A percentile compares a stretch with the other conserved stretches of the same genome.
These are phyloP conservation scores for Lentinula sp. DNA, from an alignment of 768 basidiomycete species.

Conservation along the genomic window DNA sequence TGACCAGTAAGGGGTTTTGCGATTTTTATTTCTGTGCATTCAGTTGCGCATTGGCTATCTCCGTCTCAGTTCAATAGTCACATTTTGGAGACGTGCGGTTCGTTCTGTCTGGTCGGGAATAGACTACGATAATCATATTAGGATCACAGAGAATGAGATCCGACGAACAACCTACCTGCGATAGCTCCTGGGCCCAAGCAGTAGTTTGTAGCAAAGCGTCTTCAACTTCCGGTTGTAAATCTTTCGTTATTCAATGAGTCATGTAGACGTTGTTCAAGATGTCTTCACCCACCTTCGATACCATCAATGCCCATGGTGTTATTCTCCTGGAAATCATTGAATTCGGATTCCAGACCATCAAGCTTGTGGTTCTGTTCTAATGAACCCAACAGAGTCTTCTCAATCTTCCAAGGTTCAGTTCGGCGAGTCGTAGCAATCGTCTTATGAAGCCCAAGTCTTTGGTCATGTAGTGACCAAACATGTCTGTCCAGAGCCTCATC, in stretches of 20 bases:
- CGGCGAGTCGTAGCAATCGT: background rate
- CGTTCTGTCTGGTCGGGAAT: conserved; percentile 3
- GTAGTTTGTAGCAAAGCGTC: background rate
- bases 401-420: background rate
- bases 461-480: conserved; percentile 6
- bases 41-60: background rate
- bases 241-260: background rate
- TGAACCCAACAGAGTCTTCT: background rate
- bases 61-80: background rate
- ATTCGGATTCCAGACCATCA: background rate
- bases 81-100: background rate
- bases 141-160: background rate
- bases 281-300: background rate
- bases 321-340: background rate
- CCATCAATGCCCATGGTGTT: background rate
- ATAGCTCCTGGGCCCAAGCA: background rate
- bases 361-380: conserved; percentile 1
- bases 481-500: conserved; percentile 4
- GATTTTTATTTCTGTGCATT: too few relatives aligned
- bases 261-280: background rate
- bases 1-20: background rate
- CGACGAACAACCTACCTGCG: background rate
- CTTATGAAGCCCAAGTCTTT: conserved; percentile 4
- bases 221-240: background rate
- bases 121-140: background rate